A percentile compares a stretch with the other conserved stretches of the same genome.
These are phyloP conservation scores for Gossypium laxum DNA, from an alignment of 441 rosid genomes.

Conservation along the genomic window DNA sequence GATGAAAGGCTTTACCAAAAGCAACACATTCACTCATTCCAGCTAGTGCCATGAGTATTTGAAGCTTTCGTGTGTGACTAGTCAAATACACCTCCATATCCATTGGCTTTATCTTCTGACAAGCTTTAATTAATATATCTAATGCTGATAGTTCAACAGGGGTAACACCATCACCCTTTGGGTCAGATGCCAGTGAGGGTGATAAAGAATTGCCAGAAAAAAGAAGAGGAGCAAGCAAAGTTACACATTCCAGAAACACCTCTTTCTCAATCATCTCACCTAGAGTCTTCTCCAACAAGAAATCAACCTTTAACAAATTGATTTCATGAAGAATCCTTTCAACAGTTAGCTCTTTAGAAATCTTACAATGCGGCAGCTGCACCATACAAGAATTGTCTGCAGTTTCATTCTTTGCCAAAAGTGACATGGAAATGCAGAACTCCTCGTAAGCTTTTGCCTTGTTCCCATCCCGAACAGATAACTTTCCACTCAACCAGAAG, in stretches of 20 bases:
- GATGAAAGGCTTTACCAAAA: constrained; percentile 28
- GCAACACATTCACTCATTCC: constrained; percentile 39
- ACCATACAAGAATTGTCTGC: constrained; percentile 33
- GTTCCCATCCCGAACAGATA: constrained; percentile 67
- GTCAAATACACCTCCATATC: constrained; percentile 54
- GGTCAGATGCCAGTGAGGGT: constrained; percentile 32
- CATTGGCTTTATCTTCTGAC: constrained; percentile 55
- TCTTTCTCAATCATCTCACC: constrained; percentile 72
- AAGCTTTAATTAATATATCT: constrained; percentile 57
- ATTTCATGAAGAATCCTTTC: constrained; percentile 64
- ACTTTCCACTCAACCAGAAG: constrained; percentile 86
- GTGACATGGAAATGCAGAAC: constrained; percentile 51
- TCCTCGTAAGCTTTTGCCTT: constrained; percentile 77
- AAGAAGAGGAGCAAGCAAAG: constrained; percentile 69
- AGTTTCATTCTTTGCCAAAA: constrained; percentile 44
- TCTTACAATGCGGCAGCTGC: constrained; percentile 59
- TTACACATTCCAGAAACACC: constrained; percentile 56
- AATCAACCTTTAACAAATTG: constrained; percentile 64
- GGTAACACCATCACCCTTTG: constrained; percentile 32
- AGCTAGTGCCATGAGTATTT: constrained; percentile 52
- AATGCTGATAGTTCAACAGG: constrained; percentile 64
- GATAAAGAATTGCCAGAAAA: constrained; percentile 43
- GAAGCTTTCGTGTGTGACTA: constrained; percentile 73
- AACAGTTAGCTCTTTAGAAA: constrained; percentile 49
- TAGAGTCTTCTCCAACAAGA: constrained; percentile 61